Base-by-base conservation (phyloP, 1,139 yeast species). In the Magnusiomyces ingens region DNA sequence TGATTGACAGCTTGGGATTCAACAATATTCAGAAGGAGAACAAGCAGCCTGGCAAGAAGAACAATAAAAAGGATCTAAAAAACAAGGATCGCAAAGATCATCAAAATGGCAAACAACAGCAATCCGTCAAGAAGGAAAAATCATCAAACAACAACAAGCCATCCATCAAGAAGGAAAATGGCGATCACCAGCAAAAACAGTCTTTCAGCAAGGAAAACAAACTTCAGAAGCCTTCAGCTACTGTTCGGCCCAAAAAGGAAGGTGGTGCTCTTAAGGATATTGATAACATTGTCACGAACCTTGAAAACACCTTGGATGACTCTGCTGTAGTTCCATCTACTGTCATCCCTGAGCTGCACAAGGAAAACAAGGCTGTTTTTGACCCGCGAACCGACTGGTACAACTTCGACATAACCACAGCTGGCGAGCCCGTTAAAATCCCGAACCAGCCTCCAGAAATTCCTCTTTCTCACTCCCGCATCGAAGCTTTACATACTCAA, bases 381-480 rank as follows among this genome's bases (percentile, higher is more conserved):
- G 84, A 85, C 19, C 80, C 84, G 43, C 79, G 85, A 62, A 73
- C 80, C 18, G 90, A 85, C 59, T 89, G 96, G 97, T 87, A 82
- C 67, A 79, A 84, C 57, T 73, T 13, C 75, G 79, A 18, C 65
- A 75, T 13, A 75, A 75, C 47, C 67, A 75, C 13, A 72, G 41
- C 29, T 19, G 41, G 29, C 3, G n/a, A 42, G 5, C 22, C 40
- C 6, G 38, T 48, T 12, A 6, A 21, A 2, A 21, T 48, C 38
- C 50, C 50, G 2, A 13, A 78, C 17, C 57, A 67, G 17, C 60
- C 56, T 6, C 56, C 63, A 10, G 62, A 67, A 15, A 57, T 73
- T 64, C 67, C 75, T 68, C 67, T 86, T 67, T 66, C 81, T 58
- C 63, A 74, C 59, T 72, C 73, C 12, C 78, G 79, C 59, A 70